Evolutionary conservation across 345 rosid species (phyloP), one percentile per base, ranked within the genome.

Genomic region (Anastatica hierochuntica): DNA sequence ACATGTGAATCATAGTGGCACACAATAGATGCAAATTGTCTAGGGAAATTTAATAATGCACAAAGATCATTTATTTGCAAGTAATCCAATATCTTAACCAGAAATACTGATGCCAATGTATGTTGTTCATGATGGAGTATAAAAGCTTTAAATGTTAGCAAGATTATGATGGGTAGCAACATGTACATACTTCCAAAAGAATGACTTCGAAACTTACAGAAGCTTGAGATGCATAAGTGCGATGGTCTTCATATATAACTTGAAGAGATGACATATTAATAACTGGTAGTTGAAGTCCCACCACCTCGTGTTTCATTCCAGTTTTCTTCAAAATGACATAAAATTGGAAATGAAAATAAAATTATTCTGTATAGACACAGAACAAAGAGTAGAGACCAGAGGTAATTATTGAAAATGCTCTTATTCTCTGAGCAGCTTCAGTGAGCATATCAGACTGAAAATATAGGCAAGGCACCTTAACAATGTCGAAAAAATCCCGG

Each of bases 171-270:
- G 50, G 44, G 43, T 41, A 62, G 10, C 36, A 58, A 20, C 59
- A 7, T 29, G 50, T 16, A n/a, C 60, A 58, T 37, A 39, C 56
- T 16, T 31, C 21, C 19, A 53, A 53, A 23, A 40, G 50, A 8
- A 21, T 30, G 48, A 52, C 18, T 34, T 43, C 43, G 71, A 45
- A 58, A 78, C 97, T 77, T 88, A 92, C 99, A 60, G 86, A 83
- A 49, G 79, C 75, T 64, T 79, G 62, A 19, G 95, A 81, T 44
- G 94, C 95, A 71, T 79, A 83, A 15, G 99, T 92, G 63, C 97
- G 82, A 58, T 85, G 94, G 72, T 92, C 99, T 71, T 92, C 95
- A 71, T 75, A 85, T 60, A 80, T 37, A 40, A 92, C 80, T 76
- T 77, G 85, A 41, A 88, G 90, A 11, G 99, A 85, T 46, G 90